These are phyloP conservation scores for Annona cherimola DNA, from an alignment of 164 flowering plant genomes.

Conservation along the genomic window DNA sequence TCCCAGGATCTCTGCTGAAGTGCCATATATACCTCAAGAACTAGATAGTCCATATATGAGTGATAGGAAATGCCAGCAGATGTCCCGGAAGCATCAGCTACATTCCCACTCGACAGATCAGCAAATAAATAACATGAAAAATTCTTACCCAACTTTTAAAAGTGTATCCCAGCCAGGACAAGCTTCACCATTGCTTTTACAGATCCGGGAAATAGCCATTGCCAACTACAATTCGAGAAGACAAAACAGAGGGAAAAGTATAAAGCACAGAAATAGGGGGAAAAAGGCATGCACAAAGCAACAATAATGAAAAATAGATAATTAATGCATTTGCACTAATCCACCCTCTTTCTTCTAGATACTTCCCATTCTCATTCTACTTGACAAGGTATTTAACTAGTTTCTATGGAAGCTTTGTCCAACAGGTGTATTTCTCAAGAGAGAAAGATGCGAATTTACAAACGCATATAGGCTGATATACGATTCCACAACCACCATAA, in stretches of 20 bases:
- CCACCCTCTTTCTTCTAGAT: too few relatives aligned
- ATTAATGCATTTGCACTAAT: too few relatives aligned
- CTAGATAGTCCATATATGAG: neutral
- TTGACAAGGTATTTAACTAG: neutral
- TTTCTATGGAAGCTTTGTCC: neutral
- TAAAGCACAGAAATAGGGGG: neutral
- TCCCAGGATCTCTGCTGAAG: neutral
- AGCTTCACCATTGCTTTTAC: constrained; percentile 62
- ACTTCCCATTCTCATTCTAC: too few relatives aligned
- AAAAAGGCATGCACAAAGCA: neutral
- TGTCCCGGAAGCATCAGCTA: neutral
- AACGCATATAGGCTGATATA: neutral
- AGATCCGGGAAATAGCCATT: constrained; percentile 46
- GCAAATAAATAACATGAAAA: neutral
- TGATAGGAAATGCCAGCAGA: neutral
- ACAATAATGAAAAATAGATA: neutral
- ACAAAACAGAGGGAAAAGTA: neutral
- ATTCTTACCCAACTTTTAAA: constrained; percentile 65
- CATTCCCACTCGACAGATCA: neutral
- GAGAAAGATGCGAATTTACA: neutral
- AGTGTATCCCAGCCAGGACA: constrained; percentile 88
- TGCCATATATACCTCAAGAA: neutral
- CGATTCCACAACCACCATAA: neutral
- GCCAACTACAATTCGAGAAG: constrained; percentile 52
- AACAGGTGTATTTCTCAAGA: neutral